Conservation (phyloP, 1,284 basidiomycete genomes). For the Cronartium quercuum region DNA sequence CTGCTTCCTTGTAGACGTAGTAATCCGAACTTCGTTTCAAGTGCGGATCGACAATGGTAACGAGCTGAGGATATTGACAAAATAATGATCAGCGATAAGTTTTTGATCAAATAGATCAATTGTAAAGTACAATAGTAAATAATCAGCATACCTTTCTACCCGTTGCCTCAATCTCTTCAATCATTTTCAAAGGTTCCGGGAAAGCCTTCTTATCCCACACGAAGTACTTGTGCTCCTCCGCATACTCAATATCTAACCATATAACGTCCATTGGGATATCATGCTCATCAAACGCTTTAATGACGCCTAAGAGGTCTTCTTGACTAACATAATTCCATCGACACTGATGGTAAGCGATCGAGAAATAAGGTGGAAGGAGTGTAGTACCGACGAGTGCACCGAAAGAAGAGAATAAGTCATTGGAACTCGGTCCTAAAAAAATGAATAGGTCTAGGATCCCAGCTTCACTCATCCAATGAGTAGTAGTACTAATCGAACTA, state of each 20-base stretch:
- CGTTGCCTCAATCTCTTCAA: constrained; percentile 72
- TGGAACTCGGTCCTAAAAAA: constrained; percentile 76
- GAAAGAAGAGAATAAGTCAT: constrained; percentile 78
- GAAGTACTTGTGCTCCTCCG: constrained; percentile 92
- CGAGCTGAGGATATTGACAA: constrained; percentile 74
- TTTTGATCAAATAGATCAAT: neutral
- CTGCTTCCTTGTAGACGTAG: neutral
- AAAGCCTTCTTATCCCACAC: constrained; percentile 82
- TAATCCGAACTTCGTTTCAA: constrained; percentile 60
- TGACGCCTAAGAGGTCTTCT: constrained; percentile 79
- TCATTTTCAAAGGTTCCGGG: constrained; percentile 90
- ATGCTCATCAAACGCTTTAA: constrained; percentile 78
- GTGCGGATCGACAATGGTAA: constrained; percentile 94
- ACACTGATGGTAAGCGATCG: constrained; percentile 49
- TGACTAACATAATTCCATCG: constrained; percentile 96
- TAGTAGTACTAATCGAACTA: constrained; percentile 57
- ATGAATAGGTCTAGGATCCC: constrained; percentile 92
- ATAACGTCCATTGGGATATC: constrained; percentile 95
- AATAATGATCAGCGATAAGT: neutral
- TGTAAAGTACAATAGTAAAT: neutral
- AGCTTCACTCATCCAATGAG: constrained; percentile 95
- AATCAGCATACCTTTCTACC: constrained; percentile 66
- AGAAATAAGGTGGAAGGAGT: constrained; percentile 80
- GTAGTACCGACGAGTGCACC: constrained; percentile 75
- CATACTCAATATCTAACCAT: constrained; percentile 92